Conservation (phyloP, 306 rosid genomes). For the Carpinus viminea region DNA sequence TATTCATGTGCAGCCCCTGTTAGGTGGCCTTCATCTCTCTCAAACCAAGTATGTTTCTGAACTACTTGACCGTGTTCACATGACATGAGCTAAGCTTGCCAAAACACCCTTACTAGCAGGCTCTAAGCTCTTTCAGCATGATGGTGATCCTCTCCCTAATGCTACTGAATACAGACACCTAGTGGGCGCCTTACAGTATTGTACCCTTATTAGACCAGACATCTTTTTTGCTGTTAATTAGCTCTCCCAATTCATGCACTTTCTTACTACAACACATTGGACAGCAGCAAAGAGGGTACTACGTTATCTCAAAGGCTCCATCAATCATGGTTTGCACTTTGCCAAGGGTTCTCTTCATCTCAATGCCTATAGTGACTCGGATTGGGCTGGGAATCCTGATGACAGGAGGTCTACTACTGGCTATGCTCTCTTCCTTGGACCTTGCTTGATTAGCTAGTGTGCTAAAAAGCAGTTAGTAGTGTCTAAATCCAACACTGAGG, state of each 20-base stretch:
- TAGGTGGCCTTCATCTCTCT: neutral
- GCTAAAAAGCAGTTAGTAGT: neutral
- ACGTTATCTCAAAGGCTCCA: neutral
- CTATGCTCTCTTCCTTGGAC: neutral
- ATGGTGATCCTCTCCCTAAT: neutral
- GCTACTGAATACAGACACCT: neutral
- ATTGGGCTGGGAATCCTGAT: neutral
- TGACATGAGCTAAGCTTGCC: neutral
- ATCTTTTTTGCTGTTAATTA: too few species aligned
- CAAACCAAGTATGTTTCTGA: neutral
- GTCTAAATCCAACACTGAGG: neutral
- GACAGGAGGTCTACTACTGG: neutral
- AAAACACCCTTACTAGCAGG: neutral
- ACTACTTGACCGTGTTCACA: too few species aligned
- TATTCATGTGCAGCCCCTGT: too few species aligned
- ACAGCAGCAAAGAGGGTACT: neutral
- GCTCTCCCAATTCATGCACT: neutral
- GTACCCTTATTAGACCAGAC: neutral
- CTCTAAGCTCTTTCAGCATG: neutral
- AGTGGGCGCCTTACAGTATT: neutral
- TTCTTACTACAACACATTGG: neutral
- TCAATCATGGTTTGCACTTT: neutral
- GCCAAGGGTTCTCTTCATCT: neutral
- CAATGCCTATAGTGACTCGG: neutral
- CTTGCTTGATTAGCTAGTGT: neutral